phyloP scores from a whole-genome alignment of 1,139 yeast genomes.

The Magnusiomyces clavatus region DNA sequence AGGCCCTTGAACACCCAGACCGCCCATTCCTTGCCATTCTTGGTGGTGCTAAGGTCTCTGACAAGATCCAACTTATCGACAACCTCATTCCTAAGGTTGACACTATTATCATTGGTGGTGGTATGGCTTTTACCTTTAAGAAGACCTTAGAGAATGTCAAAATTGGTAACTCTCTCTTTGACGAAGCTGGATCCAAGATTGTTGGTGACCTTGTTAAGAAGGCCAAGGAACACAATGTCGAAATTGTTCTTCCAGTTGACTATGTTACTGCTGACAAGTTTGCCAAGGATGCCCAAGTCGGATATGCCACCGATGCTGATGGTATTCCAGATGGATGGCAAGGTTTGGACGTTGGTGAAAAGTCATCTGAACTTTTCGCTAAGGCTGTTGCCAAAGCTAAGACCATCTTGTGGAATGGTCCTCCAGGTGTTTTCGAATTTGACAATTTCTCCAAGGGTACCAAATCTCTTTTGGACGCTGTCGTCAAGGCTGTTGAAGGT shows the following conservation, averaged over 20 bases:
- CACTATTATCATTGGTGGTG: conserved; percentile 91
- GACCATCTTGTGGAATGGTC: conserved; percentile 98
- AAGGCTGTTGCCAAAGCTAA: conserved; percentile 81
- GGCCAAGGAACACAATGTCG: conserved; percentile 91
- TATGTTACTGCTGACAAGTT: conserved; percentile 91
- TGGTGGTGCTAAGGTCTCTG: conserved; percentile 98
- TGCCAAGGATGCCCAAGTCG: conserved; percentile 78
- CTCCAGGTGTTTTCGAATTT: conserved; percentile 98
- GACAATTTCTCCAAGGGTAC: conserved; percentile 87
- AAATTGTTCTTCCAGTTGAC: conserved; percentile 86
- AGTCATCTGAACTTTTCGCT: conserved; percentile 67
- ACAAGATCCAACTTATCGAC: conserved; percentile 95
- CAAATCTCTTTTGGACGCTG: conserved; percentile 77
- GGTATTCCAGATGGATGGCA: conserved; percentile 93
- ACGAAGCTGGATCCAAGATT: conserved; percentile 87
- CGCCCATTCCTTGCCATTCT: conserved; percentile 96
- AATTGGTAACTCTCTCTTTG: conserved; percentile 86
- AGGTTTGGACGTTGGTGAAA: conserved; percentile 94
- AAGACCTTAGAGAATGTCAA: conserved; percentile 74
- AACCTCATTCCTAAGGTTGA: conserved; percentile 93
- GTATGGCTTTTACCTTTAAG: conserved; percentile 98
- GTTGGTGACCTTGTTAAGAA: conserved; percentile 83
- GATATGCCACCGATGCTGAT: conserved; percentile 70
- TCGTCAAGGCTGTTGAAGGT: conserved; percentile 72
- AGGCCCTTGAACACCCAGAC: conserved; percentile 92